phyloP scores from a whole-genome alignment of 768 basidiomycete species.

The Inosperma sp. region DNA sequence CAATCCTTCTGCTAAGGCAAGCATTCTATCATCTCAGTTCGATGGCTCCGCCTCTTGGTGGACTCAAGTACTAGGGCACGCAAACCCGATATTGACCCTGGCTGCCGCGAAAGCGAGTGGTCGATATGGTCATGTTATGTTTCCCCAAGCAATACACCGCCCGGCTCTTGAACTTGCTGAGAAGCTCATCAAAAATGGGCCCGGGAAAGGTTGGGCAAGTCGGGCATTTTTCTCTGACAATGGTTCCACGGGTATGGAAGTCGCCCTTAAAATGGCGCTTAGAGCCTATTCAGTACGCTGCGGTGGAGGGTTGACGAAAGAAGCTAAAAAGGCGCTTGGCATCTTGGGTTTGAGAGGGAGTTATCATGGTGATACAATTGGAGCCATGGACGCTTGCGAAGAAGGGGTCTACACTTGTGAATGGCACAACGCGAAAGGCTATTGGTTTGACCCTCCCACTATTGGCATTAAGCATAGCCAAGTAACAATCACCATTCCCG shows the following conservation, averaged over 20 bases:
- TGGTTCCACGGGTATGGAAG: conserved; percentile 94
- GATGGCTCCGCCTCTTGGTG: conserved; percentile 98
- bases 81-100: conserved; percentile 65
- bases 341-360: conserved; percentile 86
- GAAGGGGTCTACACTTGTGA: conserved; percentile 93
- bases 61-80: conserved; percentile 92
- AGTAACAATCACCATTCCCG: conserved; percentile 51
- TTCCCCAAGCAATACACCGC: conserved; percentile 80
- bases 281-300: conserved; percentile 53
- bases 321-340: conserved; percentile 52
- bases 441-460: conserved; percentile 89
- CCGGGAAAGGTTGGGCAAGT: conserved; percentile 87
- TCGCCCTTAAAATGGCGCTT: conserved; percentile 96
- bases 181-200: conserved; percentile 63
- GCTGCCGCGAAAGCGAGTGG: conserved; percentile 90
- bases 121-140: conserved; percentile 96
- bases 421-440: conserved; percentile 91
- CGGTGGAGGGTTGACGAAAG: conserved; percentile 28
- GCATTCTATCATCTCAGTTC: conserved; percentile 52
- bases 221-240: conserved; percentile 93
- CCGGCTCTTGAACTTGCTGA: conserved; percentile 87
- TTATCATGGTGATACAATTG: conserved; percentile 98
- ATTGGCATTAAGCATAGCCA: conserved; percentile 63
- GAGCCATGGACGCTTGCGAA: conserved; percentile 92
- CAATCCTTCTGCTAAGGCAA: conserved; percentile 12